Conservation (phyloP, 768 basidiomycete species). For the Boletellus sp. region DNA sequence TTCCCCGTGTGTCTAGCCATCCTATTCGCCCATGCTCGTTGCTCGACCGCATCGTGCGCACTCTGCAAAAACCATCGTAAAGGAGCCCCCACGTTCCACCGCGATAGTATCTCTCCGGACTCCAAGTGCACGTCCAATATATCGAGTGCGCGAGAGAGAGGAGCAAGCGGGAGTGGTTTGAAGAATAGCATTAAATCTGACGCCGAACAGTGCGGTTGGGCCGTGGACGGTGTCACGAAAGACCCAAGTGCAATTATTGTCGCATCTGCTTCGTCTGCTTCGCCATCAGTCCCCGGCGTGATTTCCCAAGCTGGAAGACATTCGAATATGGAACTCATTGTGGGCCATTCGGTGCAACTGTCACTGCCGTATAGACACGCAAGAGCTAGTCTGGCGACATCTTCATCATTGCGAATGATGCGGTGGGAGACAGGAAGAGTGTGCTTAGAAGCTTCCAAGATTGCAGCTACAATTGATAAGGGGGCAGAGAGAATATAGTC, state of each 20-base stretch:
- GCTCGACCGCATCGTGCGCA: constrained; percentile 57
- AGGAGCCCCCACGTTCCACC: constrained; percentile 82
- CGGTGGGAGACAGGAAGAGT: constrained; percentile 69
- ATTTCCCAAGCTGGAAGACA: constrained; percentile 92
- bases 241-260: constrained; percentile 77
- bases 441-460: constrained; percentile 92
- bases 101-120: constrained; percentile 84
- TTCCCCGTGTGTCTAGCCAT: constrained; percentile 74
- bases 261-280: constrained; percentile 75
- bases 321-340: constrained; percentile 91
- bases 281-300: constrained; percentile 48
- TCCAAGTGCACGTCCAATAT: constrained; percentile 92
- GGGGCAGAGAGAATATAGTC: constrained; percentile 69
- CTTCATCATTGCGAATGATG: constrained; percentile 76
- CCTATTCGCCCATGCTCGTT: constrained; percentile 80
- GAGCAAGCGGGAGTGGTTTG: constrained; percentile 65
- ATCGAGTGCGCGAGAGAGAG: constrained; percentile 82
- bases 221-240: constrained; percentile 73
- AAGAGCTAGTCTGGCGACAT: constrained; percentile 81
- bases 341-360: constrained; percentile 67
- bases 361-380: constrained; percentile 85
- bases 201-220: constrained; percentile 52
- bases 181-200: constrained; percentile 80
- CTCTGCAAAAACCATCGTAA: constrained; percentile 91
- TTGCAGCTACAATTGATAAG: constrained; percentile 61